Base-by-base conservation (phyloP, 2,329 filamentous ascomycete species). In the Nannizziopsis barbatae region DNA sequence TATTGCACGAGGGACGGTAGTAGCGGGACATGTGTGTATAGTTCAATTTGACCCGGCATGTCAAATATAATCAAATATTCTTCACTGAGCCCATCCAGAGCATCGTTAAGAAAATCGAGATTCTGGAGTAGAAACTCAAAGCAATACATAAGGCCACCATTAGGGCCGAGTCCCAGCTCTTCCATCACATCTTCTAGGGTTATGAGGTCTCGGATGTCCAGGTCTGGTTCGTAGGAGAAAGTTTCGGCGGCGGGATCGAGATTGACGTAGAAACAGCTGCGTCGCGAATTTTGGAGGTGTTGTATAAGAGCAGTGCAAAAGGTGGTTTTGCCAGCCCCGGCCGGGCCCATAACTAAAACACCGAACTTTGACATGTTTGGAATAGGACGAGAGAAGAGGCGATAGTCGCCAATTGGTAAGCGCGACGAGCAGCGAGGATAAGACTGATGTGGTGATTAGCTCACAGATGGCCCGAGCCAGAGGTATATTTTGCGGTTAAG, bases 41-140 rank as follows among this genome's bases (percentile, higher is more conserved):
- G 79, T 70, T 98, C 92, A 66, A 98, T 96, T 71, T 98, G 92
- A 50, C 92, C 92, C 0, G 92, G 92, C 85, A 96, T 95, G 69
- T 98, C 92, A 70, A 98, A 88, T 54, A 98, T 85, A 66, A 96
- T 94, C 54, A 98, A 77, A 66, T 95, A 95, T 60, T 96, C 92
- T 60, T 98, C 92, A 8, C 86, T 90, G 49, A 94, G 74, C 37
- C 81, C 77, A 58, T 94, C 87, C 49, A 95, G 79, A 14, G 84
- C 81, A 54, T 93, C 84, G 41, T 84, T 86, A 43, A 95, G 72
- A 68, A 92, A 95, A 69, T 95, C 88, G 54, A 95, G 80, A 63
- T 95, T 95, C 65, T 95, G 86, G 64, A 95, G 81, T 40, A 95
- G 78, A 65, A 93, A 95, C 68, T 95, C 89, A 69, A 95, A 95